Conservation (phyloP, 1,284 basidiomycete species). For the Ustilago bromivora region DNA sequence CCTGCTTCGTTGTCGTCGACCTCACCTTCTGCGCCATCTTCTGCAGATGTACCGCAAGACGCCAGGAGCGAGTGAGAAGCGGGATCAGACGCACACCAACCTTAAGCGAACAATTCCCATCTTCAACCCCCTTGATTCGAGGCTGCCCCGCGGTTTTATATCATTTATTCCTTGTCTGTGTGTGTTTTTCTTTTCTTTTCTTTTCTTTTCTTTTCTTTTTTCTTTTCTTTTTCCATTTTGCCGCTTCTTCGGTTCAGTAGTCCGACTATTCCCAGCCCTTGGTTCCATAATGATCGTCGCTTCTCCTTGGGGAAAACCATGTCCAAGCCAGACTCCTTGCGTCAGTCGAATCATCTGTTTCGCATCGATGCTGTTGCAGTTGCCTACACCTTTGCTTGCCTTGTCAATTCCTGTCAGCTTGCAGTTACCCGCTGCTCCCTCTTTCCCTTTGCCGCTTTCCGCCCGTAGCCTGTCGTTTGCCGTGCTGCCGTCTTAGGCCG, state of each 20-base stretch:
- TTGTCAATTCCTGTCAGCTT: constrained; percentile 7
- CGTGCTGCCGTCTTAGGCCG: background rate
- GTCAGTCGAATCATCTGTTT: constrained; percentile 27
- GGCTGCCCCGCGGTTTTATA: background rate
- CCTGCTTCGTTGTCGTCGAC: constrained; percentile 10
- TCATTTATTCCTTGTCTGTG: no score
- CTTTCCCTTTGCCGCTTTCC: constrained; percentile 7
- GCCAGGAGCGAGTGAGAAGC: constrained; percentile 21
- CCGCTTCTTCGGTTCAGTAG: background rate
- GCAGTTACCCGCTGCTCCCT: constrained; percentile 3
- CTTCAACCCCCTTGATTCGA: background rate
- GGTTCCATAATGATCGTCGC: background rate
- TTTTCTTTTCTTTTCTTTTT: background rate
- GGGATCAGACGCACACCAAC: constrained; percentile 7
- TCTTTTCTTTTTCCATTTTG: background rate
- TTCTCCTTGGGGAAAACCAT: constrained; percentile 12
- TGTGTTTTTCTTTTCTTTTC: background rate
- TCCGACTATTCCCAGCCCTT: background rate
- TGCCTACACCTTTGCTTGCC: constrained; percentile 1
- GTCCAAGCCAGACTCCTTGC: constrained; percentile 38
- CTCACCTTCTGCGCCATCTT: constrained; percentile 8
- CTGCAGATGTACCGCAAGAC: constrained; percentile 12
- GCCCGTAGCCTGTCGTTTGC: background rate
- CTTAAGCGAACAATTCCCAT: constrained; percentile 21
- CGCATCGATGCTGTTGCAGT: constrained; percentile 15